Conservation (phyloP, 495 filamentous ascomycete species). For the Aspergillus nanangensis region DNA sequence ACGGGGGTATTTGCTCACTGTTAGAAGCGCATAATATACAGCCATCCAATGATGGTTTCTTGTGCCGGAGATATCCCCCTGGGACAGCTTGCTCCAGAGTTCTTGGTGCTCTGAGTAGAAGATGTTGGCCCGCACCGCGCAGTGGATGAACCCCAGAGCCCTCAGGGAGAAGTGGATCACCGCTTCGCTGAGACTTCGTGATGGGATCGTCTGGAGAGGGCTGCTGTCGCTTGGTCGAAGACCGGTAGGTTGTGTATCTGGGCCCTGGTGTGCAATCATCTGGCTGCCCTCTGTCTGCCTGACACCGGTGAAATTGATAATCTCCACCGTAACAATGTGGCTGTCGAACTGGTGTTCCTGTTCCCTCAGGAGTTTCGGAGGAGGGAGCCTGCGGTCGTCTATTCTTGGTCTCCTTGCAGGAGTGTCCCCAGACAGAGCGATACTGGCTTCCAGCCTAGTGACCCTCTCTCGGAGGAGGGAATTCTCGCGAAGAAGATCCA, state of each 20-base stretch:
- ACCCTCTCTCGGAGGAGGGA: not conserved
- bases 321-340: not conserved
- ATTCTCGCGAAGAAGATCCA: not conserved
- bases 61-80: not conserved
- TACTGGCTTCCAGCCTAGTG: not conserved
- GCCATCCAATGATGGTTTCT: slow-evolving; percentile 1
- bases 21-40: slow-evolving; percentile 1
- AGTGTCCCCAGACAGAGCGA: not conserved
- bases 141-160: slow-evolving; percentile 1
- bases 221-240: not conserved
- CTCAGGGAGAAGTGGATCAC: slow-evolving; percentile 1
- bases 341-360: not conserved
- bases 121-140: not conserved
- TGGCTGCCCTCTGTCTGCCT: not conserved
- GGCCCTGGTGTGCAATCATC: too few species aligned
- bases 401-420: too few species aligned
- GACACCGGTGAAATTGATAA: not conserved
- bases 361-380: too few species aligned
- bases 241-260: too few species aligned
- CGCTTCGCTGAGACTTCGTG: not conserved
- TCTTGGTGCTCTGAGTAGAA: not conserved
- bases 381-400: too few species aligned
- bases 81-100: not conserved
- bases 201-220: not conserved
- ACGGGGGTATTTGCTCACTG: not conserved